Evolutionary conservation across 2,329 filamentous ascomycete genomes (phyloP).

Genomic region (Fusarium odoratissimum): DNA sequence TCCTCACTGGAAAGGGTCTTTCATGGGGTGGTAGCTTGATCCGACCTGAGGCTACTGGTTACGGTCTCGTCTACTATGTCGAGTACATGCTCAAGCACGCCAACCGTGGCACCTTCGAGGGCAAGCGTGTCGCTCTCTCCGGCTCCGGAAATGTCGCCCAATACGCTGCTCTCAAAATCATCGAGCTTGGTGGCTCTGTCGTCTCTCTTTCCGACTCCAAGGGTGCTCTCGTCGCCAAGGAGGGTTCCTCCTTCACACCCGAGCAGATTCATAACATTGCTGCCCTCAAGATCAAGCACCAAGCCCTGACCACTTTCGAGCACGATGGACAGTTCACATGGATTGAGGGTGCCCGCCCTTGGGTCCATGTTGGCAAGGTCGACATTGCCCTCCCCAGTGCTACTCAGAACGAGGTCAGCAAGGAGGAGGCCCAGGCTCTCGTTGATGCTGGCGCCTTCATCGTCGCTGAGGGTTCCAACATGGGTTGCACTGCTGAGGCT

Average conservation of each 20-base stretch:
- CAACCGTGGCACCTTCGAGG: conserved; percentile 84
- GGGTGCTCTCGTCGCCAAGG: conserved; percentile 81
- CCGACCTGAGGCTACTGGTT: conserved; percentile 95
- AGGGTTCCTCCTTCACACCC: conserved; percentile 77
- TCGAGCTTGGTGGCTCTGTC: conserved; percentile 93
- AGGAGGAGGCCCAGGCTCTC: conserved; percentile 87
- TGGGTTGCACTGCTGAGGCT: conserved; percentile 96
- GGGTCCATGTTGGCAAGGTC: conserved; percentile 88
- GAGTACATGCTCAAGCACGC: conserved; percentile 95
- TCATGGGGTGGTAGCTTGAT: conserved; percentile 95
- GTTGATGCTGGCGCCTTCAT: conserved; percentile 81
- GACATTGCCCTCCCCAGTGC: conserved; percentile 93
- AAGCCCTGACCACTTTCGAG: conserved; percentile 80
- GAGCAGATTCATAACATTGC: conserved; percentile 85
- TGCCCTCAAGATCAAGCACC: conserved; percentile 85
- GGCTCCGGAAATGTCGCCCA: conserved; percentile 98
- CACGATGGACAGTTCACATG: conserved; percentile 81
- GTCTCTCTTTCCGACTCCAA: conserved; percentile 94
- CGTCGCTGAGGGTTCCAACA: conserved; percentile 97
- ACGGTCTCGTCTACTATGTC: conserved; percentile 96
- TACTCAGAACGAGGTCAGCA: conserved; percentile 97
- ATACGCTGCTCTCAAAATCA: conserved; percentile 95
- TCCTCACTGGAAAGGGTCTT: conserved; percentile 94
- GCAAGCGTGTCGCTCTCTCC: conserved; percentile 95
- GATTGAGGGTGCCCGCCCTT: conserved; percentile 87